Evolutionary conservation across 1,284 basidiomycete species (phyloP).

Genomic region (Stereum hirsutum): DNA sequence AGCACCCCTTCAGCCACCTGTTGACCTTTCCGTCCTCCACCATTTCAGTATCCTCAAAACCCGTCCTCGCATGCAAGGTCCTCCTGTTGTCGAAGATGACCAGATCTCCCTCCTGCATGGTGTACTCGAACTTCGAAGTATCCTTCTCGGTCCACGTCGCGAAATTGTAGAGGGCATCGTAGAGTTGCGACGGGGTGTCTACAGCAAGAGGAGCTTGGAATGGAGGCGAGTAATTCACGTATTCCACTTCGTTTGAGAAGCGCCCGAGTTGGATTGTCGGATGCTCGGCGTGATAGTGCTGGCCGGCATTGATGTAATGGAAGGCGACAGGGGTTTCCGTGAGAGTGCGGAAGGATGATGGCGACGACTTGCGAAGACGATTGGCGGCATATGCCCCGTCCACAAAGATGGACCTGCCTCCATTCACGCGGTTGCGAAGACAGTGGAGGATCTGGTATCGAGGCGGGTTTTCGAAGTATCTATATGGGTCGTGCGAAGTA

Average conservation of each 20-base stretch:
- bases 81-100: conserved; percentile 92
- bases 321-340: conserved; percentile 65
- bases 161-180: conserved; percentile 60
- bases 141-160: conserved; percentile 50
- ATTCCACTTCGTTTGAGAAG: conserved; percentile 27
- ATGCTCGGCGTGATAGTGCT: conserved; percentile 77
- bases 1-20: conserved; percentile 83
- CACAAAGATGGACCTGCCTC: conserved; percentile 85
- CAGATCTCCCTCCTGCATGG: conserved; percentile 76
- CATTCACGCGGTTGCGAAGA: conserved; percentile 74
- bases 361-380: conserved; percentile 40
- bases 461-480: conserved; percentile 85
- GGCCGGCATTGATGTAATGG: conserved; percentile 87
- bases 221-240: conserved; percentile 91
- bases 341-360: conserved; percentile 53
- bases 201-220: conserved; percentile 80
- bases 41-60: conserved; percentile 40
- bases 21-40: conserved; percentile 29
- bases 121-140: conserved; percentile 53
- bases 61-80: conserved; percentile 83
- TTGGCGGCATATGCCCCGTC: conserved; percentile 71
- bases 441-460: conserved; percentile 91
- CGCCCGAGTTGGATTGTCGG: conserved; percentile 67
- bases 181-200: conserved; percentile 47
- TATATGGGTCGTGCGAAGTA: conserved; percentile 19